These are phyloP conservation scores for Chaetomiaceae sp. DNA, from an alignment of 2,329 filamentous ascomycete species.

Conservation along the genomic window DNA sequence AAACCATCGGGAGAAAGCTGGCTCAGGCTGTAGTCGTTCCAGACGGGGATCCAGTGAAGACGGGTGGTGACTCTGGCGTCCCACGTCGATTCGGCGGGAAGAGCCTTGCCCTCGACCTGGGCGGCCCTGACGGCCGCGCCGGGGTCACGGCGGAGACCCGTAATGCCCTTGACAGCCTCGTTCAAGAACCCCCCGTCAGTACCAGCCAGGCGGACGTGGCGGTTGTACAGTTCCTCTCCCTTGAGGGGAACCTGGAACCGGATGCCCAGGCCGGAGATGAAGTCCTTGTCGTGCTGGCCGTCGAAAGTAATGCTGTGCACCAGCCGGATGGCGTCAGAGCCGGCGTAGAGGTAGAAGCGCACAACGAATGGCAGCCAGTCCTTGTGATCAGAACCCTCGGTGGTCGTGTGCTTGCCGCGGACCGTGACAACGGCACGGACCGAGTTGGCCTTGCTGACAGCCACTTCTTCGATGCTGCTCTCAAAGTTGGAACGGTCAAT, in stretches of 20 bases:
- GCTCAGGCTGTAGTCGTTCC: slow-evolving; percentile 53
- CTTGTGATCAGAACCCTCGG: slow-evolving; percentile 33
- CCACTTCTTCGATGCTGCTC: slow-evolving; percentile 48
- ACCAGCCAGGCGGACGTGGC: slow-evolving; percentile 54
- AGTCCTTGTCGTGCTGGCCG: slow-evolving; percentile 44
- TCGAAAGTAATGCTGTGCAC: slow-evolving; percentile 56
- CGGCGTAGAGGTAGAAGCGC: slow-evolving; percentile 56
- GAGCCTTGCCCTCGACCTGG: slow-evolving; percentile 46
- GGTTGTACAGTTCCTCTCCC: slow-evolving; percentile 51
- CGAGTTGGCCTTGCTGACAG: slow-evolving; percentile 40
- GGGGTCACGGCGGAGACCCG: slow-evolving; percentile 54
- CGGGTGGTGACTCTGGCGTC: slow-evolving; percentile 41
- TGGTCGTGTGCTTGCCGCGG: slow-evolving; percentile 36
- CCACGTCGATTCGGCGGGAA: slow-evolving; percentile 44
- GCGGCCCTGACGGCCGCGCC: slow-evolving; percentile 44
- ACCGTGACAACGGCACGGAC: slow-evolving; percentile 46
- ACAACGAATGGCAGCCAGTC: slow-evolving; percentile 52
- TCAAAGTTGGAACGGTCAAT: slow-evolving; percentile 44
- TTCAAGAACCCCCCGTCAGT: slow-evolving; percentile 51
- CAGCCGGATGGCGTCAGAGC: slow-evolving; percentile 51
- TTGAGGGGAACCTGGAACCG: slow-evolving; percentile 52
- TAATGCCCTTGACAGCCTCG: slow-evolving; percentile 57
- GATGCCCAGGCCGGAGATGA: slow-evolving; percentile 52
- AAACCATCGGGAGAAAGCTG: slow-evolving; percentile 60
- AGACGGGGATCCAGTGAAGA: slow-evolving; percentile 54